These are phyloP conservation scores for Blastobotrys terrestris DNA, from an alignment of 805 yeast species.

Conservation along the genomic window DNA sequence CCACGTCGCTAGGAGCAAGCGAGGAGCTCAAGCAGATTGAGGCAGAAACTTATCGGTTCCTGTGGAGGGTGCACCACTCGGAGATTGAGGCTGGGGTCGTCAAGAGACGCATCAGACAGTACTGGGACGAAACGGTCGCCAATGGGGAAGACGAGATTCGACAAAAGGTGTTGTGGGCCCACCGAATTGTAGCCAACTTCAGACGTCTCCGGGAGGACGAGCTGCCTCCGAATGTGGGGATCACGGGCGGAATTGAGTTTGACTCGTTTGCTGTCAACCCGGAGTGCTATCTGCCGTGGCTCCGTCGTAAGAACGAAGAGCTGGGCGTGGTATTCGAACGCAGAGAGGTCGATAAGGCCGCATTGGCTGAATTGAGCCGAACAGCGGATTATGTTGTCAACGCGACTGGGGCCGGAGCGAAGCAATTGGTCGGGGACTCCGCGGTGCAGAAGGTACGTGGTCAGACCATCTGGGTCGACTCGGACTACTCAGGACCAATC, in stretches of 20 bases:
- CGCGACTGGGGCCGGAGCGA: constrained; percentile 19
- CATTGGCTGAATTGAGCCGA: not conserved
- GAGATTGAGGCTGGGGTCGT: constrained; percentile 14
- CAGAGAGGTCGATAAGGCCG: constrained; percentile 4
- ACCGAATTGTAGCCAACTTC: constrained; percentile 12
- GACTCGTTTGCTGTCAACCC: constrained; percentile 17
- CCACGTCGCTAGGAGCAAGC: constrained; percentile 5
- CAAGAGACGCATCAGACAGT: constrained; percentile 12
- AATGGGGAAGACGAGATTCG: constrained; percentile 9
- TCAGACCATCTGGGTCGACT: constrained; percentile 18
- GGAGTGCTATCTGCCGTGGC: constrained; percentile 17
- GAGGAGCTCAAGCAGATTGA: constrained; percentile 8
- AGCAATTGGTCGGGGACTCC: constrained; percentile 13
- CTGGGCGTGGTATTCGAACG: constrained; percentile 16
- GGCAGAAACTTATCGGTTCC: constrained; percentile 12
- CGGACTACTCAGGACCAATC: constrained; percentile 16
- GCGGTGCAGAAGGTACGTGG: constrained; percentile 17
- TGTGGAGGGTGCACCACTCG: constrained; percentile 16
- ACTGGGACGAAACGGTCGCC: constrained; percentile 9
- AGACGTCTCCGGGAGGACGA: constrained; percentile 12
- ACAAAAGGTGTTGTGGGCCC: constrained; percentile 8
- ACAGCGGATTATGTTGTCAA: constrained; percentile 12
- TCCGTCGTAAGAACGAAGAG: constrained; percentile 12
- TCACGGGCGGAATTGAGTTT: constrained; percentile 20
- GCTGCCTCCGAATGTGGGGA: constrained; percentile 11